Evolutionary conservation across 768 basidiomycete genomes (phyloP).

Genomic region (Amanita pseudoporphyria): DNA sequence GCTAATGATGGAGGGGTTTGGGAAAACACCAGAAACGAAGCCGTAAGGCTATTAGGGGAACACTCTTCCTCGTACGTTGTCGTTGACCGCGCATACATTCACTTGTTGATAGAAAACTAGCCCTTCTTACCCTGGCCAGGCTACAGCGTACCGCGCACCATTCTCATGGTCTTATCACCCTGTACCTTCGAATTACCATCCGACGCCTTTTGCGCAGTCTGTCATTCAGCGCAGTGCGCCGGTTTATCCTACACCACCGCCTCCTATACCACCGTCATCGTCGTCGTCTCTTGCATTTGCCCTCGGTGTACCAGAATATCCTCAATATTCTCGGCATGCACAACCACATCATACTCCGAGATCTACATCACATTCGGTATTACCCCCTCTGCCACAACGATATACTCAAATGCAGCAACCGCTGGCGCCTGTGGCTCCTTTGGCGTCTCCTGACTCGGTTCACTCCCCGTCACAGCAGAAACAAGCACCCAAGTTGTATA

Average conservation of each 20-base stretch:
- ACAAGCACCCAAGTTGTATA: constrained; percentile 23
- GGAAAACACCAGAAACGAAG: constrained; percentile 52
- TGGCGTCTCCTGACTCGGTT: constrained; percentile 2
- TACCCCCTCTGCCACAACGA: not conserved
- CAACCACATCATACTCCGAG: constrained; percentile 5
- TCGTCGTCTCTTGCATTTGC: constrained; percentile 66
- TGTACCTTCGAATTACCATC: constrained; percentile 39
- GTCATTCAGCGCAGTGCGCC: constrained; percentile 55
- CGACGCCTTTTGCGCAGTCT: constrained; percentile 51
- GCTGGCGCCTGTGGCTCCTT: not conserved
- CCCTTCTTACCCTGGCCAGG: constrained; percentile 33
- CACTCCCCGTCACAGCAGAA: constrained; percentile 14
- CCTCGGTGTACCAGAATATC: constrained; percentile 30
- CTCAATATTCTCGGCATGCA: constrained; percentile 7
- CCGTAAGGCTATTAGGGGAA: constrained; percentile 48
- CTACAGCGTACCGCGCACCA: constrained; percentile 33
- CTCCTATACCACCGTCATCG: constrained; percentile 52
- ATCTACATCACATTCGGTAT: constrained; percentile 4
- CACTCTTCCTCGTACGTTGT: constrained; percentile 39
- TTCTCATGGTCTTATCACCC: constrained; percentile 14
- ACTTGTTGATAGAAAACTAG: constrained; percentile 17
- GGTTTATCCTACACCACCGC: constrained; percentile 69
- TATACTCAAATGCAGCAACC: not conserved
- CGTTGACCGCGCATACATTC: constrained; percentile 13
- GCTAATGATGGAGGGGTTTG: constrained; percentile 48